These are phyloP conservation scores for Bacidia rubella DNA, from an alignment of 495 filamentous ascomycete species.

Conservation along the genomic window DNA sequence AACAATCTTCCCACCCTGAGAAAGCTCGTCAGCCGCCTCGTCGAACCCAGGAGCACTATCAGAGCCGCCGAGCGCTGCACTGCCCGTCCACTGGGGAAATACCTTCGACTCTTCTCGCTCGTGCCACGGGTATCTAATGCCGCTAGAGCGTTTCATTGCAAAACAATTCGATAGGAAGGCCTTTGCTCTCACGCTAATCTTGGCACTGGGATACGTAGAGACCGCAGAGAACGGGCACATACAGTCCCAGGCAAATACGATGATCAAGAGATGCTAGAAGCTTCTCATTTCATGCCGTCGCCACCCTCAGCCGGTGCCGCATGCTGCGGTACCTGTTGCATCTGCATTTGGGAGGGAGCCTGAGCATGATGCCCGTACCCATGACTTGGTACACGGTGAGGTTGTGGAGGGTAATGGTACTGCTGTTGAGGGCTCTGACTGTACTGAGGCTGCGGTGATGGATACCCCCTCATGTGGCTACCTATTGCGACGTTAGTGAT, in stretches of 20 bases:
- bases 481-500: constrained; percentile 30
- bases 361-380: constrained; percentile 44
- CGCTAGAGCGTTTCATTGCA: neutral
- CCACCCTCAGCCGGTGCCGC: constrained; percentile 32
- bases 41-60: neutral
- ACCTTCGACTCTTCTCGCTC: constrained; percentile 14
- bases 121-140: constrained; percentile 18
- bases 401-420: constrained; percentile 49
- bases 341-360: constrained; percentile 30
- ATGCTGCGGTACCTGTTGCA: constrained; percentile 29
- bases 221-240: neutral
- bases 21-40: neutral
- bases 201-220: neutral
- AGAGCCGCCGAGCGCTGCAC: neutral
- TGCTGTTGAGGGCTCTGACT: constrained; percentile 51
- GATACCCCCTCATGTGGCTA: constrained; percentile 46
- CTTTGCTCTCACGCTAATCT: neutral
- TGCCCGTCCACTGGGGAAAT: neutral
- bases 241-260: neutral
- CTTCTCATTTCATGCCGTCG: constrained; percentile 44
- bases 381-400: constrained; percentile 45
- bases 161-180: neutral
- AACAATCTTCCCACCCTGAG: constrained; percentile 4
- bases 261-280: neutral
- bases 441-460: constrained; percentile 45